A percentile compares a stretch with the other conserved stretches of the same genome.
phyloP scores from a whole-genome alignment of 75 land plant species.

The Picea glauca region DNA sequence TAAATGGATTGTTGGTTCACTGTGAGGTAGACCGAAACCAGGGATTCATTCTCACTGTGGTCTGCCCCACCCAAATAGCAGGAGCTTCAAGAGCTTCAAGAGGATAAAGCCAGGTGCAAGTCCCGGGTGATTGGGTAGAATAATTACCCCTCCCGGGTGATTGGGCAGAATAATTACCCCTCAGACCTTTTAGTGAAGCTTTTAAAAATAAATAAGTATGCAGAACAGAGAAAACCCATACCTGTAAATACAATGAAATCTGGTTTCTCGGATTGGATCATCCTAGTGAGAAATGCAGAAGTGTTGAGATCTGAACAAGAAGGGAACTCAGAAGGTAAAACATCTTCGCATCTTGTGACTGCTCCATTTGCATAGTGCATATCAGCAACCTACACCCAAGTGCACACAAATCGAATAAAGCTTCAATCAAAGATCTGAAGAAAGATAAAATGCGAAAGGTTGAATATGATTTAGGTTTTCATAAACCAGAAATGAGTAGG shows the following conservation, averaged over 20 bases:
- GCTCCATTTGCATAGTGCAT: constrained; percentile 84
- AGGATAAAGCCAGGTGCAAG: too few species aligned
- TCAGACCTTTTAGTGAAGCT: too few species aligned
- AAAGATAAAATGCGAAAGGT: background rate
- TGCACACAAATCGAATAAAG: background rate
- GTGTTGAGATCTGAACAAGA: constrained; percentile 87
- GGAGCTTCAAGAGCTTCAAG: too few species aligned
- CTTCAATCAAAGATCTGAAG: background rate
- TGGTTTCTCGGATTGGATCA: constrained; percentile 69
- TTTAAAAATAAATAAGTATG: background rate
- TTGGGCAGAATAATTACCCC: too few species aligned
- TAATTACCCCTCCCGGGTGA: too few species aligned
- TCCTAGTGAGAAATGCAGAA: constrained; percentile 49
- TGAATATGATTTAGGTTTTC: background rate
- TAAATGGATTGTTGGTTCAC: too few species aligned
- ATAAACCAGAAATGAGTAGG: background rate
- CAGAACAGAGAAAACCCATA: constrained; percentile 11
- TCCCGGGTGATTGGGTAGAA: too few species aligned
- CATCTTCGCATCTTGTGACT: constrained; percentile 61
- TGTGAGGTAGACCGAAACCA: too few species aligned
- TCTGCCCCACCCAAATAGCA: too few species aligned
- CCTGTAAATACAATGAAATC: constrained; percentile 92
- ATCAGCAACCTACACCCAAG: constrained; percentile 62
- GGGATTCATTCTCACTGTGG: too few species aligned
- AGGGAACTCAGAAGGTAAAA: constrained; percentile 28